phyloP scores from a whole-genome alignment of 1,139 yeast genomes.

The Saccharomyces hybrid region DNA sequence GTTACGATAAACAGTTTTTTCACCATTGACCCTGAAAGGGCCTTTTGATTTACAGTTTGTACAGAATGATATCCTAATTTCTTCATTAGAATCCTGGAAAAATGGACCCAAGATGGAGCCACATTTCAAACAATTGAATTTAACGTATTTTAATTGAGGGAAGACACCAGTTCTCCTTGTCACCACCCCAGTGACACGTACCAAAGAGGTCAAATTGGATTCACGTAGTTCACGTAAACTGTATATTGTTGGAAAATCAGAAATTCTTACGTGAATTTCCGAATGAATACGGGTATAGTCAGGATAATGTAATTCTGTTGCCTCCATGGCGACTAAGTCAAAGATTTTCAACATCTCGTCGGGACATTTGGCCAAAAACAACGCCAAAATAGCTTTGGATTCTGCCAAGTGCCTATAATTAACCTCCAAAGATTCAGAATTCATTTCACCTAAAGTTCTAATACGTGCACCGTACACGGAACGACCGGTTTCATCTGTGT shows the following conservation, averaged over 20 bases:
- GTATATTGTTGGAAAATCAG: conserved; percentile 67
- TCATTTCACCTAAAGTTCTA: conserved; percentile 85
- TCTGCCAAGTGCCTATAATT: conserved; percentile 79
- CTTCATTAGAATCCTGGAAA: conserved; percentile 84
- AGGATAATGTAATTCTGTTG: conserved; percentile 90
- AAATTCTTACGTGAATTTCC: conserved; percentile 87
- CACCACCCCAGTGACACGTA: conserved; percentile 89
- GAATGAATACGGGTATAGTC: conserved; percentile 89
- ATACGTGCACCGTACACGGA: conserved; percentile 96
- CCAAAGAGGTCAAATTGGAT: conserved; percentile 70
- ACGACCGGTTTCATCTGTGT: conserved; percentile 85
- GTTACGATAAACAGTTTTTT: conserved; percentile 87
- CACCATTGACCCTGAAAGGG: conserved; percentile 83
- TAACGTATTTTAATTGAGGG: conserved; percentile 92
- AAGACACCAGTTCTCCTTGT: conserved; percentile 97
- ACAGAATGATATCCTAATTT: conserved; percentile 78
- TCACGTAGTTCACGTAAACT: conserved; percentile 87
- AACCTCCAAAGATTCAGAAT: conserved; percentile 86
- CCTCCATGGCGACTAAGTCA: conserved; percentile 96
- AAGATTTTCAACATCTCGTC: conserved; percentile 81
- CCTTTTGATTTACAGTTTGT: conserved; percentile 91
- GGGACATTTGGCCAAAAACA: conserved; percentile 86
- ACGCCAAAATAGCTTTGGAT: conserved; percentile 83
- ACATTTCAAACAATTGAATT: conserved; percentile 90
- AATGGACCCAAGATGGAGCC: conserved; percentile 89